Conservation (phyloP, 2,329 filamentous ascomycete species). For the Botrytis medusae region DNA sequence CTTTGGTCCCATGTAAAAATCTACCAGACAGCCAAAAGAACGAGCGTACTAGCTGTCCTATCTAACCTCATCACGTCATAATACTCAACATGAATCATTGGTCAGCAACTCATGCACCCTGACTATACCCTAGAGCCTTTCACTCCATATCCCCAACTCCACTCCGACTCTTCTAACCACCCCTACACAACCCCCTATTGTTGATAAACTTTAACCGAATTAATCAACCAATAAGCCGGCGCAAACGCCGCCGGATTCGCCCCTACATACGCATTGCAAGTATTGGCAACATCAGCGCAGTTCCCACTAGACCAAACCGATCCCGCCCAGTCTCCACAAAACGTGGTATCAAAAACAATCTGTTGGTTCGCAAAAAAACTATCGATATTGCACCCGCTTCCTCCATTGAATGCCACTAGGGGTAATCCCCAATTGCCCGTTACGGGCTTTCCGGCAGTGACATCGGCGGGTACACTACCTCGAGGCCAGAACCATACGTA, state of each 20-base stretch:
- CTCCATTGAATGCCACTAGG: slow-evolving; percentile 65
- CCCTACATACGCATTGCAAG: slow-evolving; percentile 12
- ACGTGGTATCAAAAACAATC: slow-evolving; percentile 14
- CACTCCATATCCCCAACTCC: background rate
- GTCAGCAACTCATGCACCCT: background rate
- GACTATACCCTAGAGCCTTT: background rate
- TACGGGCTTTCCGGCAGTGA: slow-evolving; percentile 59
- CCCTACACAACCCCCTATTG: background rate
- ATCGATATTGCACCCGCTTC: slow-evolving; percentile 31
- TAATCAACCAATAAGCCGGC: slow-evolving; percentile 11
- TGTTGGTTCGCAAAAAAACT: background rate
- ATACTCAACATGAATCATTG: background rate
- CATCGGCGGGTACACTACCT: slow-evolving; percentile 60
- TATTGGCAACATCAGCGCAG: background rate
- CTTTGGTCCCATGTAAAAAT: background rate
- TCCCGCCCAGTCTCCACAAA: slow-evolving; percentile 16
- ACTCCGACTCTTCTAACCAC: background rate
- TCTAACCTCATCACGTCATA: background rate
- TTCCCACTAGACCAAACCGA: slow-evolving; percentile 5
- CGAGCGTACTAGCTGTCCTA: background rate
- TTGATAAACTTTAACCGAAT: slow-evolving; percentile 17
- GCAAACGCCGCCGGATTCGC: slow-evolving; percentile 1
- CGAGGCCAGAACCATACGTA: slow-evolving; percentile 81
- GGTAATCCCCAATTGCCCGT: slow-evolving; percentile 67
- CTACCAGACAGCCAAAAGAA: background rate